Conservation (phyloP, 1,284 basidiomycete species). For the Calocybe gambosa region DNA sequence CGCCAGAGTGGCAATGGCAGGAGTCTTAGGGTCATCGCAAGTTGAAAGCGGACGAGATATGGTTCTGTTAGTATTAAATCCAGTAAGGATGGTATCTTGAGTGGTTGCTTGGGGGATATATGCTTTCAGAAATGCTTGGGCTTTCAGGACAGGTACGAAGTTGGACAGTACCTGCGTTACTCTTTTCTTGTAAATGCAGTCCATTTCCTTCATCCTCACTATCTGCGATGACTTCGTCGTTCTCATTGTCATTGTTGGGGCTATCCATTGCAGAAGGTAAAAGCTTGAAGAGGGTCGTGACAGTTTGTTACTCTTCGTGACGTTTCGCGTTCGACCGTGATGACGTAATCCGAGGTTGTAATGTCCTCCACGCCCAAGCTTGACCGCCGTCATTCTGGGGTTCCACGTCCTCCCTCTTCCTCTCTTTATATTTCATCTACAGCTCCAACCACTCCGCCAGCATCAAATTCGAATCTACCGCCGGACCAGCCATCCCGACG, state of each 20-base stretch:
- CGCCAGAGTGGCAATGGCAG: conserved; percentile 6
- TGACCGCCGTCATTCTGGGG: conserved; percentile 22
- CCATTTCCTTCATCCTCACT: conserved; percentile 18
- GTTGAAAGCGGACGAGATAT: conserved; percentile 2
- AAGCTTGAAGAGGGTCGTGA: conserved; percentile 2
- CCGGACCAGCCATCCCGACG: conserved; percentile 12
- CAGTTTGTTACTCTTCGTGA: conserved; percentile 14
- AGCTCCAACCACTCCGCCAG: conserved; percentile 17
- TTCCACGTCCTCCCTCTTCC: conserved; percentile 29
- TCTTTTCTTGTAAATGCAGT: not conserved
- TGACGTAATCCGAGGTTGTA: conserved; percentile 11
- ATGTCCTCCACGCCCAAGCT: conserved; percentile 11
- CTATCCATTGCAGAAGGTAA: conserved; percentile 8
- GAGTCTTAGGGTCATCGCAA: conserved; percentile 4
- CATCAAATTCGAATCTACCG: conserved; percentile 10
- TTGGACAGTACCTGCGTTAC: not conserved
- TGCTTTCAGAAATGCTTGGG: not conserved
- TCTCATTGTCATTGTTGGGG: conserved; percentile 8
- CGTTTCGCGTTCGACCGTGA: conserved; percentile 13
- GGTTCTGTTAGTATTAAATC: not conserved
- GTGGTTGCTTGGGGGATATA: conserved; percentile 6
- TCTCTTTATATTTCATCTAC: conserved; percentile 23
- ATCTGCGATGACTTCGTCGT: conserved; percentile 19
- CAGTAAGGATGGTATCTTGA: conserved; percentile 11
- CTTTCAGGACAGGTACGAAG: not conserved